phyloP scores from a whole-genome alignment of 441 rosid species.

The Eugenia klotzschiana region DNA sequence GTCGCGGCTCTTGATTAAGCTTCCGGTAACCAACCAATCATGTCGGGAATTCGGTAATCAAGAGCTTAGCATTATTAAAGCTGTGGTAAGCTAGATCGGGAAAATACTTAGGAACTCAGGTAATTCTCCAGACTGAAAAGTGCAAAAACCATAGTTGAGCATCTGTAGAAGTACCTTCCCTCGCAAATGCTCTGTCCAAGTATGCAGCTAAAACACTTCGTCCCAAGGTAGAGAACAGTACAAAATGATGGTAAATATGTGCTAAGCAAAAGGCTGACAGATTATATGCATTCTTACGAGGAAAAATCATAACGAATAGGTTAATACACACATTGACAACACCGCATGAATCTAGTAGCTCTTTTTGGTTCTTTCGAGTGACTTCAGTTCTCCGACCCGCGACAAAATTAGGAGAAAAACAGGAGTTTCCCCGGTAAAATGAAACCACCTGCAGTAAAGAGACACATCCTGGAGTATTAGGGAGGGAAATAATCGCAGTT shows the following conservation, averaged over 20 bases:
- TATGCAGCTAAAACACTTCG: neutral
- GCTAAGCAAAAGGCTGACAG: neutral
- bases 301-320: neutral
- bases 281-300: neutral
- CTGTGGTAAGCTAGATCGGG: neutral
- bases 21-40: neutral
- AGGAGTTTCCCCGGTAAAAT: neutral
- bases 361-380: neutral
- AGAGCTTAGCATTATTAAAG: neutral
- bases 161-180: neutral
- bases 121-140: neutral
- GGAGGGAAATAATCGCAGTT: neutral
- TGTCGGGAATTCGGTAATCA: neutral
- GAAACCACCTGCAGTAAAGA: neutral
- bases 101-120: neutral
- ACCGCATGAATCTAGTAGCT: neutral
- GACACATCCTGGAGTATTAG: neutral
- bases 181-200: neutral
- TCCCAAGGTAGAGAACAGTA: neutral
- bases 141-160: neutral
- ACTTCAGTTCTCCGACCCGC: neutral
- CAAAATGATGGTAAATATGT: neutral
- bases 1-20: neutral
- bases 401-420: neutral
- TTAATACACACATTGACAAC: neutral